phyloP scores from a whole-genome alignment of 1,139 yeast species.

The Suhomyces panamericanus region DNA sequence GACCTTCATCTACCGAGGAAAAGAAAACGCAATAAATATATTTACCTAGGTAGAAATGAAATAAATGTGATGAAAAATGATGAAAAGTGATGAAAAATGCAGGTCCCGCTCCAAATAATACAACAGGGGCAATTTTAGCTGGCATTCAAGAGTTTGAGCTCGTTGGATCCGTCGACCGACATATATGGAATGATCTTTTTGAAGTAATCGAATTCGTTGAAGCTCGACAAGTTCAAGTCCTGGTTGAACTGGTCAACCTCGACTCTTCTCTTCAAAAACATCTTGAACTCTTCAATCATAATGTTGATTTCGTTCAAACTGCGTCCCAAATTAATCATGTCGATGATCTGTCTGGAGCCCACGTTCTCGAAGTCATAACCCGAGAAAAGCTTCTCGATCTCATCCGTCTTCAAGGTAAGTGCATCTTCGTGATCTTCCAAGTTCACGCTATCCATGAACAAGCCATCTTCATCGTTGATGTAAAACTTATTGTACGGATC shows the following conservation, averaged over 20 bases:
- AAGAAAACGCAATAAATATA: neutral
- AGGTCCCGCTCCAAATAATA: neutral
- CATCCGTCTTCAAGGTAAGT: constrained; percentile 1
- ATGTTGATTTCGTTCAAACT: constrained; percentile 66
- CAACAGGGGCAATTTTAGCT: constrained; percentile 13
- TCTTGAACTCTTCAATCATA: constrained; percentile 59
- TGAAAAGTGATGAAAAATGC: neutral
- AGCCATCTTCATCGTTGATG: constrained; percentile 32
- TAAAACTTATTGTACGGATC: constrained; percentile 34
- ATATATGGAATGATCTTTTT: constrained; percentile 42
- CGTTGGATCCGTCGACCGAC: constrained; percentile 42
- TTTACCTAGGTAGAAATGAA: neutral
- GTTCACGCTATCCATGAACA: constrained; percentile 17
- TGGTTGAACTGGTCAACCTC: constrained; percentile 37
- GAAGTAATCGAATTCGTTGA: constrained; percentile 38
- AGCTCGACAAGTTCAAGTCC: constrained; percentile 15
- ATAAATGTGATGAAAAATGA: neutral
- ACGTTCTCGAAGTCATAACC: constrained; percentile 1
- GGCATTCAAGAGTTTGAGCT: constrained; percentile 43
- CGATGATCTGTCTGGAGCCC: constrained; percentile 10
- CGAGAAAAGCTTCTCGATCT: constrained; percentile 8
- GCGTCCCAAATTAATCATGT: constrained; percentile 49
- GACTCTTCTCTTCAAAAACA: constrained; percentile 44
- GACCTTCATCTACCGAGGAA: neutral
- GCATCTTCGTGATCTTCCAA: constrained; percentile 16